Percentiles rank a stretch among this genome's conserved stretches.
Evolutionary conservation across 1,284 basidiomycete species (phyloP).

Genomic region (Irpex rosettiformis): DNA sequence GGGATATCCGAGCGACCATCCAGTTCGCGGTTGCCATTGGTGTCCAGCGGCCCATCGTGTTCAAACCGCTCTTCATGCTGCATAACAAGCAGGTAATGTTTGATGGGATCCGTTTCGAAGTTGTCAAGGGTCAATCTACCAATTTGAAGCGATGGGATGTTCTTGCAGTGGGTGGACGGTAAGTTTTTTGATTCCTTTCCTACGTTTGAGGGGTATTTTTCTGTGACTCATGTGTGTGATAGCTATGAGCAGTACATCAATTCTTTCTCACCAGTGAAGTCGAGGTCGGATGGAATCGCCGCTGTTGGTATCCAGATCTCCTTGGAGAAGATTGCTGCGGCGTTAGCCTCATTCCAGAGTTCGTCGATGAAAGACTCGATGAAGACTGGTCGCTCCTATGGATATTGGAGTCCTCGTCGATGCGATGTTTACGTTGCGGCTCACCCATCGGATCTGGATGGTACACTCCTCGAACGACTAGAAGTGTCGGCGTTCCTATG

Average conservation of each 20-base stretch:
- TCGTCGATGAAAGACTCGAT: slow-evolving; percentile 65
- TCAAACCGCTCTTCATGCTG: background rate
- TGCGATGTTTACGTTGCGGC: slow-evolving; percentile 86
- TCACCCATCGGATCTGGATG: slow-evolving; percentile 51
- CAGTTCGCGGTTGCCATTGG: background rate
- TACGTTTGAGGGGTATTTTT: background rate
- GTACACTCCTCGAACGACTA: slow-evolving; percentile 72
- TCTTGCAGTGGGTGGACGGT: slow-evolving; percentile 80
- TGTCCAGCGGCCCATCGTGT: background rate
- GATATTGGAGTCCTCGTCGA: slow-evolving; percentile 81
- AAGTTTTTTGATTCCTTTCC: slow-evolving; percentile 18
- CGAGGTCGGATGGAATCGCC: slow-evolving; percentile 49
- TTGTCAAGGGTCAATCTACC: slow-evolving; percentile 57
- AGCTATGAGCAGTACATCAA: slow-evolving; percentile 78
- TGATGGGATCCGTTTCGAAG: slow-evolving; percentile 37
- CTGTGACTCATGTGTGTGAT: slow-evolving; percentile 3
- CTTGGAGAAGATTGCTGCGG: slow-evolving; percentile 74
- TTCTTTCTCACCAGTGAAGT: slow-evolving; percentile 55
- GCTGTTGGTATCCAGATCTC: slow-evolving; percentile 78
- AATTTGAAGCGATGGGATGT: slow-evolving; percentile 64
- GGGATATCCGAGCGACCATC: slow-evolving; percentile 57
- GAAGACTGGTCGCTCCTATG: slow-evolving; percentile 80
- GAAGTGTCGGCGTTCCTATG: slow-evolving; percentile 78
- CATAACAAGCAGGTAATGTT: background rate
- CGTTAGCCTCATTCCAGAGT: slow-evolving; percentile 71